Evolutionary conservation across 2,329 filamentous ascomycete genomes (phyloP).

Genomic region (Coleophoma cylindrospora): DNA sequence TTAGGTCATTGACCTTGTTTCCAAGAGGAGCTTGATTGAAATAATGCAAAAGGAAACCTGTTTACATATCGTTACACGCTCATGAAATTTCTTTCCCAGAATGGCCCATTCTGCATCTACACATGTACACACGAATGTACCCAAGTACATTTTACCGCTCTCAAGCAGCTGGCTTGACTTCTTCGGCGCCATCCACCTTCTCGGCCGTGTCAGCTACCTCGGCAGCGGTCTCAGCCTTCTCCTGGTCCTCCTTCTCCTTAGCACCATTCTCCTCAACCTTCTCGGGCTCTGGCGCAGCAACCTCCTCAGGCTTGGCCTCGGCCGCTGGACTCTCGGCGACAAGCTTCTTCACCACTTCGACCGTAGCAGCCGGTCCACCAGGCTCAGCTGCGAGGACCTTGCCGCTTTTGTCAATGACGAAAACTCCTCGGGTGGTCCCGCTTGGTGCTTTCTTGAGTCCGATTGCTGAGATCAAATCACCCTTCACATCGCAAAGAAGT

Average conservation of each 20-base stretch:
- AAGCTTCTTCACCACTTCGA: slow-evolving; percentile 70
- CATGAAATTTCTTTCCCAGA: too few species aligned
- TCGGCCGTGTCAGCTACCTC: slow-evolving; percentile 41
- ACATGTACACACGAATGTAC: not conserved
- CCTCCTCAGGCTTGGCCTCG: slow-evolving; percentile 14
- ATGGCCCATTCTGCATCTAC: not conserved
- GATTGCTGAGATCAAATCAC: slow-evolving; percentile 74
- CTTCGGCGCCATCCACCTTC: slow-evolving; percentile 22
- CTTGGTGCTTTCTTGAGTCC: slow-evolving; percentile 83
- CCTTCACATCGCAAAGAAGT: slow-evolving; percentile 76
- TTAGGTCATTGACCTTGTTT: too few species aligned
- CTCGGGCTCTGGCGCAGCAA: slow-evolving; percentile 11
- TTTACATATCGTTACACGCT: too few species aligned
- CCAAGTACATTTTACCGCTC: not conserved
- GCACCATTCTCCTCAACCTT: slow-evolving; percentile 11
- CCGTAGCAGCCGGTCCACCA: slow-evolving; percentile 73
- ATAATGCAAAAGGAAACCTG: too few species aligned
- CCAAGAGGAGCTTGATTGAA: too few species aligned
- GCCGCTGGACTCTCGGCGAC: slow-evolving; percentile 38
- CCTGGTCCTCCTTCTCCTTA: slow-evolving; percentile 21
- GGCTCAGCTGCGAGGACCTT: slow-evolving; percentile 72
- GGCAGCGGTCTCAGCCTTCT: slow-evolving; percentile 24
- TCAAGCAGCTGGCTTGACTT: slow-evolving; percentile 6
- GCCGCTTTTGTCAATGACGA: slow-evolving; percentile 77
- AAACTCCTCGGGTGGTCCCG: slow-evolving; percentile 81